Evolutionary conservation across 805 yeast genomes (phyloP).

Genomic region (Nakazawaea ishiwadae): DNA sequence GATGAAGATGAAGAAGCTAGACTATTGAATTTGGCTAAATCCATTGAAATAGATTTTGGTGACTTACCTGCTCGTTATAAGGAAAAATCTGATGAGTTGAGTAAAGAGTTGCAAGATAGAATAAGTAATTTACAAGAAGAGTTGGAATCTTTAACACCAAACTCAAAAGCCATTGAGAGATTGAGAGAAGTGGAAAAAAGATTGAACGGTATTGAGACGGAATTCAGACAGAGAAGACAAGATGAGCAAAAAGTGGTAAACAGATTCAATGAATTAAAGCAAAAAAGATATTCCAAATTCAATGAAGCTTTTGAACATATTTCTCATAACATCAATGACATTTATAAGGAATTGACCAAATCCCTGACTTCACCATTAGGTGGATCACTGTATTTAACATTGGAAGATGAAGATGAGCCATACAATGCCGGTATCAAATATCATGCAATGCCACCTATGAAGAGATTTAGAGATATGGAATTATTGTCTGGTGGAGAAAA

Average conservation of each 20-base stretch:
- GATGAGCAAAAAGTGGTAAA: conserved; percentile 50
- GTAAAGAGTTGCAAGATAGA: conserved; percentile 31
- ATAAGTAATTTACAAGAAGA: conserved; percentile 31
- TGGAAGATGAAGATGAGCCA: conserved; percentile 90
- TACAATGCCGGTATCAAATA: conserved; percentile 78
- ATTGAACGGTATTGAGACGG: conserved; percentile 57
- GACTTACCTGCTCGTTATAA: conserved; percentile 38
- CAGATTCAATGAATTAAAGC: conserved; percentile 56
- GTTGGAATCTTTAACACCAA: conserved; percentile 62
- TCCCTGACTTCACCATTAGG: conserved; percentile 71
- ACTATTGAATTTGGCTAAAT: conserved; percentile 30
- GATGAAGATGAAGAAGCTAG: conserved; percentile 26
- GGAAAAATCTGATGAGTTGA: conserved; percentile 26
- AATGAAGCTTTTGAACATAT: conserved; percentile 75
- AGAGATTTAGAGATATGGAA: conserved; percentile 89
- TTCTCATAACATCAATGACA: conserved; percentile 61
- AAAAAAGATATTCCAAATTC: conserved; percentile 56
- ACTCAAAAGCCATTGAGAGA: conserved; percentile 74
- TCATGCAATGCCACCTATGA: conserved; percentile 96
- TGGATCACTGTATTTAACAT: conserved; percentile 86
- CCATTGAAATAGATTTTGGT: conserved; percentile 52
- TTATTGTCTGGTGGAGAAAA: conserved; percentile 94
- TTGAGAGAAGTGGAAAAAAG: conserved; percentile 62
- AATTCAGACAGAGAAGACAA: conserved; percentile 57
- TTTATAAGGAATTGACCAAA: conserved; percentile 83